Conservation (phyloP, 768 basidiomycete genomes). For the Hypholoma fasciculare region DNA sequence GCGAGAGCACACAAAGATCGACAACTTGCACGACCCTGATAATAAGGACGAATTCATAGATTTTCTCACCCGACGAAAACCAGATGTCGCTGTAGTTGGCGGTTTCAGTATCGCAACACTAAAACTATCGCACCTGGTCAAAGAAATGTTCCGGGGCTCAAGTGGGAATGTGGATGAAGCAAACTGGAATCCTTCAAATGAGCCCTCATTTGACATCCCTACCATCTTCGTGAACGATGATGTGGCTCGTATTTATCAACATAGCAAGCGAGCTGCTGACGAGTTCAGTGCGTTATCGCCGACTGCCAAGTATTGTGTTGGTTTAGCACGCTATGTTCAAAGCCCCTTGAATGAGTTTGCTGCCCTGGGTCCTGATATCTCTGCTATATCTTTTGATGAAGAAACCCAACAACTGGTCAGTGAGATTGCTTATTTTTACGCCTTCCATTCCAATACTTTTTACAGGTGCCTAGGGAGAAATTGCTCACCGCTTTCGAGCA, state of each 20-base stretch:
- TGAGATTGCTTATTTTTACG: conserved; percentile 8
- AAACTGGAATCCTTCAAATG: conserved; percentile 31
- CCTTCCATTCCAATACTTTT: background rate
- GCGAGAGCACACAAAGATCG: conserved; percentile 87
- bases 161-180: conserved; percentile 26
- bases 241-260: conserved; percentile 91
- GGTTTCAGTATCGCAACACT: conserved; percentile 85
- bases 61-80: conserved; percentile 78
- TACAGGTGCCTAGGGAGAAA: conserved; percentile 86
- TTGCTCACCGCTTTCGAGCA: conserved; percentile 80
- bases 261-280: conserved; percentile 79
- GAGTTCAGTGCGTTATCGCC: conserved; percentile 81
- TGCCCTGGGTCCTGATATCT: conserved; percentile 82
- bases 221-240: conserved; percentile 89
- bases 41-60: conserved; percentile 76
- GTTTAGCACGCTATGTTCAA: conserved; percentile 89
- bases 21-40: conserved; percentile 77
- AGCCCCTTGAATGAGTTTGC: conserved; percentile 94
- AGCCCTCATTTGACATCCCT: conserved; percentile 57
- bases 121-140: conserved; percentile 65
- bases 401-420: conserved; percentile 84
- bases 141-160: conserved; percentile 43
- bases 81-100: conserved; percentile 86
- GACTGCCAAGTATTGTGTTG: conserved; percentile 90
- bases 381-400: conserved; percentile 81